These are phyloP conservation scores for Russula vinacea DNA, from an alignment of 768 basidiomycete species.

Conservation along the genomic window DNA sequence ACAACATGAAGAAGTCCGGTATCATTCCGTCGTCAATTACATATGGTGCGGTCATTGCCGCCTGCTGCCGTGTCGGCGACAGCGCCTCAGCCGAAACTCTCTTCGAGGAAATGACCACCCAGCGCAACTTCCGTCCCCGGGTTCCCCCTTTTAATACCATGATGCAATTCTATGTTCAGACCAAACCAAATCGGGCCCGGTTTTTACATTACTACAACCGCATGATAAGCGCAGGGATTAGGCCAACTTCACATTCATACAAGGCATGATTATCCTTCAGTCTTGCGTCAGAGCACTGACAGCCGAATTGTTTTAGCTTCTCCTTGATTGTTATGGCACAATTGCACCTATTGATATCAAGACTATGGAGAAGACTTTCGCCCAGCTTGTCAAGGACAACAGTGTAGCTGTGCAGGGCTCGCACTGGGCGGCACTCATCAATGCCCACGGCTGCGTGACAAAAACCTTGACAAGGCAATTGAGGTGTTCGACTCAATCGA, in stretches of 20 bases:
- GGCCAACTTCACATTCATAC: constrained; percentile 89
- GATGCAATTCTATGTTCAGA: constrained; percentile 94
- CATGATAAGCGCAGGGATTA: constrained; percentile 56
- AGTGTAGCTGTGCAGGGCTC: constrained; percentile 51
- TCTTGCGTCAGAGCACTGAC: constrained; percentile 18
- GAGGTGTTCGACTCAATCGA: constrained; percentile 73
- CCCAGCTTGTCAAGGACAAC: constrained; percentile 48
- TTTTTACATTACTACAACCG: constrained; percentile 73
- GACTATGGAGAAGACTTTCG: constrained; percentile 70
- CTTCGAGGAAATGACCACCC: constrained; percentile 78
- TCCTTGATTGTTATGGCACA: constrained; percentile 84
- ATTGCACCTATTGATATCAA: constrained; percentile 77
- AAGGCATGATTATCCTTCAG: constrained; percentile 53
- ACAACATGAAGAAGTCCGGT: constrained; percentile 69
- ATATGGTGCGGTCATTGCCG: constrained; percentile 90
- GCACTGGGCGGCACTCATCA: constrained; percentile 84
- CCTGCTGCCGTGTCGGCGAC: constrained; percentile 92
- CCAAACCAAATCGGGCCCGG: constrained; percentile 79
- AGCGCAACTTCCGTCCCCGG: constrained; percentile 75
- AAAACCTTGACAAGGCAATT: constrained; percentile 75
- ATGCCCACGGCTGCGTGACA: constrained; percentile 80
- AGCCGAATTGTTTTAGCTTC: constrained; percentile 47
- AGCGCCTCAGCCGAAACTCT: constrained; percentile 72
- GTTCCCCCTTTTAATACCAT: constrained; percentile 98
- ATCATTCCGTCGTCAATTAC: constrained; percentile 80